A percentile compares a stretch with the other conserved stretches of the same genome.
Evolutionary conservation across 2,329 filamentous ascomycete species (phyloP).

Genomic region (Blumeria hordei): DNA sequence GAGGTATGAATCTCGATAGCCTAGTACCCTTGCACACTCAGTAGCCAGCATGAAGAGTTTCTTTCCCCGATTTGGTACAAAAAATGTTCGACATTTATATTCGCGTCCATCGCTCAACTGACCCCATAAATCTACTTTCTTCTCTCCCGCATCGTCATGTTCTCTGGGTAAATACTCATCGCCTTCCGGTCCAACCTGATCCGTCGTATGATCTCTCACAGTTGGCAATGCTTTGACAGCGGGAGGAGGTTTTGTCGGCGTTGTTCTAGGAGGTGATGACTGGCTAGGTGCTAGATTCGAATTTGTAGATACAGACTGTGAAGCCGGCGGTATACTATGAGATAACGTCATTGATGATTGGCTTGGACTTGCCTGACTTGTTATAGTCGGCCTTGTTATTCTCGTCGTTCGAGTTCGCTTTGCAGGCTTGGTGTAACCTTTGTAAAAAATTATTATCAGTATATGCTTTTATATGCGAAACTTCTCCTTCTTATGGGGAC

Average conservation of each 20-base stretch:
- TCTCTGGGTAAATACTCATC: slow-evolving; percentile 93
- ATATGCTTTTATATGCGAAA: slow-evolving; percentile 10
- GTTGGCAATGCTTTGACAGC: slow-evolving; percentile 88
- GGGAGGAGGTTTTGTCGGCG: slow-evolving; percentile 68
- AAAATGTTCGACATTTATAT: slow-evolving; percentile 83
- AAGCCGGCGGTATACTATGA: slow-evolving; percentile 25
- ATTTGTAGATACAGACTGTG: slow-evolving; percentile 20
- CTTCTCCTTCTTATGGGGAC: background rate
- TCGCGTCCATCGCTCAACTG: slow-evolving; percentile 61
- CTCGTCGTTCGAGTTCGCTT: slow-evolving; percentile 17
- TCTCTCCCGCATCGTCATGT: slow-evolving; percentile 77
- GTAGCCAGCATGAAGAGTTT: slow-evolving; percentile 98
- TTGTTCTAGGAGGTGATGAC: slow-evolving; percentile 48
- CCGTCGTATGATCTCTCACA: slow-evolving; percentile 88
- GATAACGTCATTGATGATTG: slow-evolving; percentile 24
- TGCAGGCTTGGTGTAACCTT: slow-evolving; percentile 20
- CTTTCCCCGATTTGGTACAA: slow-evolving; percentile 69
- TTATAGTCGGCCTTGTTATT: slow-evolving; percentile 18
- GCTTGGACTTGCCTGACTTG: slow-evolving; percentile 30
- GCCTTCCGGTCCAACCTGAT: slow-evolving; percentile 68
- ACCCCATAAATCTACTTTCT: slow-evolving; percentile 70
- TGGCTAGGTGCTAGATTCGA: slow-evolving; percentile 20
- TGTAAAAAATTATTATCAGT: background rate
- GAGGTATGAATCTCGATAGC: slow-evolving; percentile 92
- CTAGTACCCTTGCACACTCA: slow-evolving; percentile 79